Evolutionary conservation across 495 filamentous ascomycete species (phyloP), one percentile per base, ranked within the genome.

Genomic region (Penicillium psychrofluorescens): DNA sequence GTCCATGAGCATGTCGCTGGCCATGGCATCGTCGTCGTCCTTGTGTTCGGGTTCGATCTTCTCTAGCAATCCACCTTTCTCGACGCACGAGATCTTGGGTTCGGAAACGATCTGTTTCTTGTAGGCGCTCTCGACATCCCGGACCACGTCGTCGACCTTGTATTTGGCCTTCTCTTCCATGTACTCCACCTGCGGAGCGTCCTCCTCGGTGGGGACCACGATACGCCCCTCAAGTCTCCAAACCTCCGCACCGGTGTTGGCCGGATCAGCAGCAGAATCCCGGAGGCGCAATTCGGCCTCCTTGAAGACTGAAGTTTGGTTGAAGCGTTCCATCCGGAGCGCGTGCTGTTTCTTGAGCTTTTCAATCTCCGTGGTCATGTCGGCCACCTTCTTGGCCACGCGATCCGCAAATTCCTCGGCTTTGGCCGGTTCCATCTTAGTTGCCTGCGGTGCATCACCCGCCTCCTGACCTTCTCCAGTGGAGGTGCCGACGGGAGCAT

Each of bases 351-450:
- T 74, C 67, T 85, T 90, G 72, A 98, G 73, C 41, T 80, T 75
- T 50, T 90, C 81, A 36, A 96, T 87, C 60, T 95, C 90, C 6
- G 78, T 79, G 33, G 81, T 77, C 46, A 81, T 80, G 30, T 85
- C 72, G 2, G 68, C 70, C 2, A 86, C 73, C 48, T 80, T 81
- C 28, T 80, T 77, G 32, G 72, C 66, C 6, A 85, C 85, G 28
- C 87, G 78, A 44, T 84, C 80, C 22, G 81, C 79, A 56, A 97
- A 94, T 51, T 89, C 81, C 38, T 84, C 80, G 9, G 83, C 81
- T 50, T 87, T 76, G 22, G 68, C 80, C 3, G 77, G 66, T 35
- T 84, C 81, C 48, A 92, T 59, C 50, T 78, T 79, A 28, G 79
- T 75, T 6, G 77, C 74, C 36, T 78, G 67, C 8, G 75, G 65